Evolutionary conservation across 371 early-diverging fungal genomes (phyloP).

Genomic region (Lichtheimia hyalospora): DNA sequence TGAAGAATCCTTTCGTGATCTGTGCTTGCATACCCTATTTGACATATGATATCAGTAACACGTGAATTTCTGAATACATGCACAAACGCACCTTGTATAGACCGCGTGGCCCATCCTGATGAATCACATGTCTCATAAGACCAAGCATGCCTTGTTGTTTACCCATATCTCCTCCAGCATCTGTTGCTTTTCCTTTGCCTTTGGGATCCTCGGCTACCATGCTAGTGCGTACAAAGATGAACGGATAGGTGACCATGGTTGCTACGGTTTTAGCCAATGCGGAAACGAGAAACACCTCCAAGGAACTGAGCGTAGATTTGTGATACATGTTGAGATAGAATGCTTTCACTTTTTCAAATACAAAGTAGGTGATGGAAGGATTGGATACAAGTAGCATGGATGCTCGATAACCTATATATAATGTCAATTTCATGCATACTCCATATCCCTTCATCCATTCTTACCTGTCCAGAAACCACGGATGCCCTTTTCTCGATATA

Average conservation of each 20-base stretch:
- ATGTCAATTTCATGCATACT: background rate
- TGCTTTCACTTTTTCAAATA: conserved; percentile 56
- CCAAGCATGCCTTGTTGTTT: conserved; percentile 38
- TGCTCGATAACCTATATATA: conserved; percentile 51
- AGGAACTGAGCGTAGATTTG: conserved; percentile 33
- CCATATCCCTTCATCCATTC: background rate
- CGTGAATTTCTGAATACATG: background rate
- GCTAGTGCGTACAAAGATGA: conserved; percentile 57
- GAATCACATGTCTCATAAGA: conserved; percentile 41
- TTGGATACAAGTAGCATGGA: conserved; percentile 58
- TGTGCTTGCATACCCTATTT: conserved; percentile 52
- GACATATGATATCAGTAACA: background rate
- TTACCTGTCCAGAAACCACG: conserved; percentile 60
- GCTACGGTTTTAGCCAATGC: conserved; percentile 58
- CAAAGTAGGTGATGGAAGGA: conserved; percentile 64
- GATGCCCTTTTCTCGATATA: conserved; percentile 51
- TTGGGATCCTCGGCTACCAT: conserved; percentile 30
- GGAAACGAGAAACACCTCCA: conserved; percentile 58
- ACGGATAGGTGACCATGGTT: conserved; percentile 60
- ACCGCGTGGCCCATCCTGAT: conserved; percentile 47
- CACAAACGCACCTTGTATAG: conserved; percentile 44
- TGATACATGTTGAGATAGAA: conserved; percentile 29
- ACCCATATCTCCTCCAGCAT: conserved; percentile 2
- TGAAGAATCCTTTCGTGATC: conserved; percentile 64
- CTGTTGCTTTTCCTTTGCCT: conserved; percentile 9